A percentile compares a stretch with the other conserved stretches of the same genome.
Conservation (phyloP, 164 flowering plant genomes). For the Litsea cubeba region DNA sequence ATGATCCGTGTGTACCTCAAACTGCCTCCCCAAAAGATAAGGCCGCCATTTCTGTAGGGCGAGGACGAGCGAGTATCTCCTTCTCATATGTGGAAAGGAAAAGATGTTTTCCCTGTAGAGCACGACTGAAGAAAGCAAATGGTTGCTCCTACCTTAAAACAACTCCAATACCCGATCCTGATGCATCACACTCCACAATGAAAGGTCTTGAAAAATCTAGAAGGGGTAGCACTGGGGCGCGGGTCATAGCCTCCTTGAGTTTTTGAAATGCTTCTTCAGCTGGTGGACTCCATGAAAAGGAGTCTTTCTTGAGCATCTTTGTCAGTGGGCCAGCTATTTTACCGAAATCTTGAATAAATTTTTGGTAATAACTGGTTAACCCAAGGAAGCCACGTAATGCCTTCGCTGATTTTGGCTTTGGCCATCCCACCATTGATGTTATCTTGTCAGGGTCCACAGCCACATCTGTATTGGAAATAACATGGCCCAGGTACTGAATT, state of each 20-base stretch:
- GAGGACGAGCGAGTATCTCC: not conserved
- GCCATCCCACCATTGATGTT: not conserved
- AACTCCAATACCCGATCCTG: not conserved
- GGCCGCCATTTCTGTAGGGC: too few relatives aligned
- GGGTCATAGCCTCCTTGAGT: not conserved
- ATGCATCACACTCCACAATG: not conserved
- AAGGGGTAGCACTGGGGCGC: not conserved
- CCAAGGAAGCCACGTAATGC: not conserved
- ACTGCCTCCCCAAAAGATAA: too few relatives aligned
- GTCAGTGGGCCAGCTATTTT: not conserved
- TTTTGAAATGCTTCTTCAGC: not conserved
- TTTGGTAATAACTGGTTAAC: not conserved
- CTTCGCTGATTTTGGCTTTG: not conserved
- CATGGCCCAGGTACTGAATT: not conserved
- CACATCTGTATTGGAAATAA: not conserved
- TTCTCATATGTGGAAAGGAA: not conserved
- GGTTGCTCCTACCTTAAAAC: not conserved
- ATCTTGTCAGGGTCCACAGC: not conserved
- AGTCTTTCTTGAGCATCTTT: not conserved
- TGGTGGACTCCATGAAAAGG: not conserved
- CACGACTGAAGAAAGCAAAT: not conserved
- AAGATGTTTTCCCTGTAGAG: not conserved
- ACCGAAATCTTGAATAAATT: not conserved
- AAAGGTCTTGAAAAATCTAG: not conserved
- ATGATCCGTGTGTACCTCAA: too few relatives aligned